phyloP scores from a whole-genome alignment of 768 basidiomycete genomes.

The Naganishia randhawae region DNA sequence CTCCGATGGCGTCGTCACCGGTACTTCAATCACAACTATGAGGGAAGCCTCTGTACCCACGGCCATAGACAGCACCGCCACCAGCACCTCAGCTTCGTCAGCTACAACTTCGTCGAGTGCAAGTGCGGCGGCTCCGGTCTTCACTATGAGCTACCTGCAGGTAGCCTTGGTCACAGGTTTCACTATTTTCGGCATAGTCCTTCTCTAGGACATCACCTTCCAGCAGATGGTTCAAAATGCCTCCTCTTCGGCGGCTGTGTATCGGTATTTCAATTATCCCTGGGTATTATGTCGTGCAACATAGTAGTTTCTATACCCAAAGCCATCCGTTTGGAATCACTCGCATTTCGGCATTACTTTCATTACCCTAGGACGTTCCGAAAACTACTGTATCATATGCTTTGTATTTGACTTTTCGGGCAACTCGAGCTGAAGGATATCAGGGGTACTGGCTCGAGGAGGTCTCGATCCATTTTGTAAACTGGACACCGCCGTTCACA shows the following conservation, averaged over 20 bases:
- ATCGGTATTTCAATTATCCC: background rate
- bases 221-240: background rate
- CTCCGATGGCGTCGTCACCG: slow-evolving; percentile 21
- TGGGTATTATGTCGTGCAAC: background rate
- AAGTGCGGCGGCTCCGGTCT: background rate
- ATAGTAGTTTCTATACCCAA: background rate
- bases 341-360: background rate
- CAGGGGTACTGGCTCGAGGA: background rate
- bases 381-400: slow-evolving; percentile 15
- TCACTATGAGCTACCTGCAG: background rate
- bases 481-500: background rate
- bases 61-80: background rate
- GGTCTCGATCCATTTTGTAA: background rate
- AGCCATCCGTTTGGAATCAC: background rate
- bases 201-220: background rate
- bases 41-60: slow-evolving; percentile 14
- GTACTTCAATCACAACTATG: background rate
- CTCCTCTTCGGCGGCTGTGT: background rate
- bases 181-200: background rate
- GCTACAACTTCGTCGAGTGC: slow-evolving; percentile 5
- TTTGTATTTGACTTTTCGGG: background rate
- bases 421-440: background rate
- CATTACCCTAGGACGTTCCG: background rate
- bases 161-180: background rate
- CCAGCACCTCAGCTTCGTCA: background rate